phyloP scores from a whole-genome alignment of 352 stramenopile species.

The Plasmopara muralis region DNA sequence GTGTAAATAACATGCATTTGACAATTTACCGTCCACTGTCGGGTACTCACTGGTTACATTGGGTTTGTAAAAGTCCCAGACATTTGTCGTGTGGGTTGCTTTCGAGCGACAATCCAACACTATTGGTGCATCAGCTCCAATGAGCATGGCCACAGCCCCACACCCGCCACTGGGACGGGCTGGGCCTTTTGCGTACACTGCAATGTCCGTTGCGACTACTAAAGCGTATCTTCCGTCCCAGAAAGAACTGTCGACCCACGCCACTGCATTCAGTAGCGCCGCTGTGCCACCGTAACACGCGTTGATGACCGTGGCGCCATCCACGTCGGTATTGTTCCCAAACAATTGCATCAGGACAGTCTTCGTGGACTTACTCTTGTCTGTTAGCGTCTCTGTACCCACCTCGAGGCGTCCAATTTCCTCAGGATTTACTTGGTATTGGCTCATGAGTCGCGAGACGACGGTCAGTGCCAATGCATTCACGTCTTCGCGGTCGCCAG shows the following conservation, averaged over 20 bases:
- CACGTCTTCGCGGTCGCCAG: slow-evolving; percentile 64
- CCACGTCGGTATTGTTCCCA: slow-evolving; percentile 48
- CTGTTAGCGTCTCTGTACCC: slow-evolving; percentile 94
- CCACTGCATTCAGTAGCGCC: slow-evolving; percentile 94
- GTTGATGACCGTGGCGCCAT: slow-evolving; percentile 93
- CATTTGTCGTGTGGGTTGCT: slow-evolving; percentile 88
- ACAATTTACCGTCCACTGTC: slow-evolving; percentile 91
- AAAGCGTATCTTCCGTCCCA: slow-evolving; percentile 94
- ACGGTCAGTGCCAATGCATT: slow-evolving; percentile 64
- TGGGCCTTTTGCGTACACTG: slow-evolving; percentile 90
- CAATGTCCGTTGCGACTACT: slow-evolving; percentile 95
- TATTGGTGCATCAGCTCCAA: slow-evolving; percentile 94
- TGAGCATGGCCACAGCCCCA: slow-evolving; percentile 92
- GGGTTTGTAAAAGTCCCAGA: slow-evolving; percentile 99
- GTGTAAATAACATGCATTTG: slow-evolving; percentile 93
- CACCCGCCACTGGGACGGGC: slow-evolving; percentile 89
- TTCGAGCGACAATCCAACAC: slow-evolving; percentile 84
- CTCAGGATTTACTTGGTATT: slow-evolving; percentile 40
- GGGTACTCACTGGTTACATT: slow-evolving; percentile 90
- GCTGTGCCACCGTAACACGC: slow-evolving; percentile 97
- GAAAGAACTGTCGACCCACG: slow-evolving; percentile 92
- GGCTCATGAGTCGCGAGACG: slow-evolving; percentile 46
- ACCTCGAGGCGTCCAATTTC: slow-evolving; percentile 94
- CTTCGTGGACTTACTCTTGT: slow-evolving; percentile 84
- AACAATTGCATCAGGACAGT: slow-evolving; percentile 78